A percentile compares a stretch with the other conserved stretches of the same genome.
phyloP scores from a whole-genome alignment of 2,329 filamentous ascomycete genomes.

The Fusarium cyanostomum region DNA sequence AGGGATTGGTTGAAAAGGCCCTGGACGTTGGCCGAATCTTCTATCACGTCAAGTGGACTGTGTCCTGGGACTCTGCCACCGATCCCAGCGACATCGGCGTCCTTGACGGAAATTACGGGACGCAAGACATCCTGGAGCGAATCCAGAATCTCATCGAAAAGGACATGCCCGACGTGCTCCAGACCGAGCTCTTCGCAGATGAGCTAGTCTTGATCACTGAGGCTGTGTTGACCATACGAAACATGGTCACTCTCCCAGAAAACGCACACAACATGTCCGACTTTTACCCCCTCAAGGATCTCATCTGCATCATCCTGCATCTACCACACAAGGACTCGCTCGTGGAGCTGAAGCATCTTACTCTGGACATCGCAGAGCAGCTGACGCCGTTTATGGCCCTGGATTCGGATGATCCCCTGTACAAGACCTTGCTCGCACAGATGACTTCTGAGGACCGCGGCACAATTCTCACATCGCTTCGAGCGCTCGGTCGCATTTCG shows the following conservation, averaged over 20 bases:
- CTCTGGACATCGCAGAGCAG: constrained; percentile 90
- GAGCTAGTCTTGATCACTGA: constrained; percentile 82
- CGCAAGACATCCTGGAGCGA: constrained; percentile 67
- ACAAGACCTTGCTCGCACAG: constrained; percentile 74
- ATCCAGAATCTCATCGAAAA: constrained; percentile 71
- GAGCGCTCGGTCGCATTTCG: constrained; percentile 85
- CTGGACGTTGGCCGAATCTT: constrained; percentile 81
- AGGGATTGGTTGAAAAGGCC: constrained; percentile 86
- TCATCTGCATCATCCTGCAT: constrained; percentile 83
- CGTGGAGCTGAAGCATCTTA: constrained; percentile 88
- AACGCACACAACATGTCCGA: constrained; percentile 86
- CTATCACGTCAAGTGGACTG: constrained; percentile 82
- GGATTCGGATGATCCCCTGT: constrained; percentile 78
- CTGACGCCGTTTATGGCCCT: constrained; percentile 83
- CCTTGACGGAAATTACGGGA: constrained; percentile 60
- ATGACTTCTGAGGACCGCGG: constrained; percentile 79
- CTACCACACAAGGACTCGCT: constrained; percentile 77
- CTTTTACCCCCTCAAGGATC: constrained; percentile 79
- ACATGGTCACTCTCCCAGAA: constrained; percentile 93
- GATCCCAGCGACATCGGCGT: constrained; percentile 63
- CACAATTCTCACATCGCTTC: constrained; percentile 80
- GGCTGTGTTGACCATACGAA: constrained; percentile 86
- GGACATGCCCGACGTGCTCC: constrained; percentile 73
- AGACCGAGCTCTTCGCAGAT: constrained; percentile 76
- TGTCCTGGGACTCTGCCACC: constrained; percentile 70